Evolutionary conservation across 2,329 filamentous ascomycete genomes (phyloP).

Genomic region (Botrytis tulipae): DNA sequence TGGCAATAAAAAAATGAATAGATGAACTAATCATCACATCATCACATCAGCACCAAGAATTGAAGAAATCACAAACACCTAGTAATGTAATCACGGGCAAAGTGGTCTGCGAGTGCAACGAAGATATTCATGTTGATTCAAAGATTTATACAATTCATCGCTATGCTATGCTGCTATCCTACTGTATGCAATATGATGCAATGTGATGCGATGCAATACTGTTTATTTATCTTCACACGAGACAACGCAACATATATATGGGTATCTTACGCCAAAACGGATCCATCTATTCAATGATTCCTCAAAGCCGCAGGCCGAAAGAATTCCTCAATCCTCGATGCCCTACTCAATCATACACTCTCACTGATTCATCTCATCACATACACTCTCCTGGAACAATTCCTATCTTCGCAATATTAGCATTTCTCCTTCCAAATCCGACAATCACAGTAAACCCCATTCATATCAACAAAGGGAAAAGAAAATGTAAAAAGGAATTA

Average conservation of each 20-base stretch:
- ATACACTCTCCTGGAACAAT: too few species aligned
- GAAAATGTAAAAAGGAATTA: background rate
- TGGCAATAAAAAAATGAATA: background rate
- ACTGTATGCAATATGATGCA: background rate
- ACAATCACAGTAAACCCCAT: rapidly evolving
- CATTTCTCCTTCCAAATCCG: background rate
- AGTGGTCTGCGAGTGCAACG: background rate
- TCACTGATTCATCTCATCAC: background rate
- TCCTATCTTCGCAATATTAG: background rate
- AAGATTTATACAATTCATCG: background rate
- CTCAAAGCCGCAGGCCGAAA: background rate
- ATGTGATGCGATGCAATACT: background rate
- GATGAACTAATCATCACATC: too few species aligned
- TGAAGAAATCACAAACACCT: background rate
- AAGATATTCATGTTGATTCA: background rate
- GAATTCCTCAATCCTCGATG: background rate
- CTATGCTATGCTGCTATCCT: background rate
- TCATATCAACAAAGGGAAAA: background rate
- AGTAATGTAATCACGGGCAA: background rate
- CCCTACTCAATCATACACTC: too few species aligned
- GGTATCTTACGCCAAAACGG: background rate
- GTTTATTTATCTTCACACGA: background rate
- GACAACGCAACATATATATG: background rate
- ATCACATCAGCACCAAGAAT: too few species aligned
- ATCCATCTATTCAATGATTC: background rate